Evolutionary conservation across 805 yeast genomes (phyloP), one percentile per base, ranked within the genome.

Genomic region (Ogataea henricii): DNA sequence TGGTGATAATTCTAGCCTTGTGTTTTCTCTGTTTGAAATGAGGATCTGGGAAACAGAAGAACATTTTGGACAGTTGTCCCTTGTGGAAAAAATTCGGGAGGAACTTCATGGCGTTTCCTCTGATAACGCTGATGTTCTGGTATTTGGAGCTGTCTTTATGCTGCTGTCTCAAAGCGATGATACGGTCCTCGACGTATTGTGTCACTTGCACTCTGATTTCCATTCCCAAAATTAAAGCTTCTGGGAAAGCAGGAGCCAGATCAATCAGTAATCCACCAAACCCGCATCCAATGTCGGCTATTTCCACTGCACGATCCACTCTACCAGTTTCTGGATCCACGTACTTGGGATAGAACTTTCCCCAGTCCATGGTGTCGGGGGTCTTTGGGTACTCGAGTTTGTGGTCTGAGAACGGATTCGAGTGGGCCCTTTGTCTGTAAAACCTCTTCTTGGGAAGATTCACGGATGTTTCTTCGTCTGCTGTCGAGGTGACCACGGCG

Each of bases 11-110:
- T 72, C 99, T 79, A 6, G 97, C 97, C 76, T 94, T 94, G 70
- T 94, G 99, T 65, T 94, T 94, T 63, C 98, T 78, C 68, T 89
- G 96, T 66, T 94, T 94, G 76, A 94, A 94, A 68, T 94, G 99
- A 6, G 99, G 99, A 68, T 94, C 99, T n/a, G 99, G 99, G 78
- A 94, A 94, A 67, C 99, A 94, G 73, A 94, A 94, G 71, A 94
- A 94, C 79, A 94, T 88, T 73, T 92, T 94, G 27, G 85, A 81
- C 43, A 91, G 71, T 65, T 90, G 97, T 6, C 83, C 82, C 66
- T 85, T 85, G 48, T 76, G 73, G 71, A 94, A 94, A 67, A 94
- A 94, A 66, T 94, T 94, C 18, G 99, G 98, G 53, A 90, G 70
- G 63, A 94, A 94, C 68, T 94, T 94, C 99, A 94, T 94, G 29